Base-by-base conservation (phyloP, 2,329 filamentous ascomycete species). In the Penicillium decumbens region DNA sequence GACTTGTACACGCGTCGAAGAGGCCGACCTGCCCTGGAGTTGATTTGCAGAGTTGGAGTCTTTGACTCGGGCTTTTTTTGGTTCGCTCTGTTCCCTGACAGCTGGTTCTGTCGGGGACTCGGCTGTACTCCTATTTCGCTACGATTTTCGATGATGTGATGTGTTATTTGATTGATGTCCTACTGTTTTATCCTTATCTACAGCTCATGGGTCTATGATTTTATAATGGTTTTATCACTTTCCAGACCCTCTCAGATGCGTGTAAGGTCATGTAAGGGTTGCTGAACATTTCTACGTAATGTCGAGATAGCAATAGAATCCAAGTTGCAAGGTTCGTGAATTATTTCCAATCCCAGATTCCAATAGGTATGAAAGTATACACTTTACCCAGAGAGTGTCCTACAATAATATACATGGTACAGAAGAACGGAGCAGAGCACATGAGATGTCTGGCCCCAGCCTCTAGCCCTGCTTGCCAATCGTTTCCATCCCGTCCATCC, bases 401-500 rank as follows among this genome's bases (percentile, higher is more conserved):
- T 45, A 45, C 37, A 38, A 7, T 47, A 47, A 41, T 47, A 47
- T 47, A 47, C 45, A 47, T 6, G 18, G 30, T 27, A 20, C 13
- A 13, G 37, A 35, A 32, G 18, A n/a, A n/a, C n/a, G n/a, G n/a
- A 30, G 44, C 15, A 47, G 38, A 41, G 20, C 20, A 23, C 20
- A 23, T 23, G 20, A 23, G 25, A 25, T 18, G 13, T 47, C 37
- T 30, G 13, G 6, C 7, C 30, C 15, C 18, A 15, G 15, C 23
- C 6, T 25, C 30, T 51, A 55, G 6, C 29, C 33, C 25, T 47
- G 47, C 15, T 38, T 18, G 28, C 76, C 79, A 65, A 93, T 88
- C 58, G 74, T 78, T 43, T 86, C 80, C 65, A 80, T 75, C 0
- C 86, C 87, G 49, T 85, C 86, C 91, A 98, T 95, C 79, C 85